Base-by-base conservation (phyloP, 495 filamentous ascomycete genomes). In the Choiromyces venosus region DNA sequence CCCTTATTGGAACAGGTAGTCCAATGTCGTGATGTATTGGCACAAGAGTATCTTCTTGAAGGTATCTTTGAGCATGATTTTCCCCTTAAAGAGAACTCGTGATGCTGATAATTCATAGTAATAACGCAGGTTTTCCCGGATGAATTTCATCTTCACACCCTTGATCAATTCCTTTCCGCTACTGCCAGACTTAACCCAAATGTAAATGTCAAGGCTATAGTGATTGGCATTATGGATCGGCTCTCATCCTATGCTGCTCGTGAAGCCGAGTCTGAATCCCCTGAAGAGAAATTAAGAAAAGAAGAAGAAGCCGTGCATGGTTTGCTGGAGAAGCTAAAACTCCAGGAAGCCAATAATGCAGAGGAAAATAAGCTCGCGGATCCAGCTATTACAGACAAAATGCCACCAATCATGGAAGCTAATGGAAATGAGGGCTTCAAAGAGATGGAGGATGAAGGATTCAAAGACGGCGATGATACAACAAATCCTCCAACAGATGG, bases 91-190 rank as follows among this genome's bases (percentile, higher is more conserved):
- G 37, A 67, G 65, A 37, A 21, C 70, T 76, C 67, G 82, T 85
- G 76, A 80, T 71, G 56, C 73, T 76, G 66, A 39, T 70, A 35
- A 33, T 64, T 16, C 42, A 67, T 71, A 91, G 96, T 99, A 73
- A 94, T 99, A 75, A 99, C 96, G 3, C 96, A 99, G 83, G 95
- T 99, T 65, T 99, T 99, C 84, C 96, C 95, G 2, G 95, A 99
- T 84, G 95, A 99, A 82, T 99, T 93, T 81, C 95, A 99, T 81
- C 88, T 99, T 18, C 93, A 98, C 80, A 98, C 95, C 0, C 87
- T 99, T 19, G 96, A 99, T 80, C 91, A 96, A 79, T 89, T 99
- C 77, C 87, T 99, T 38, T 93, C 90, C 37, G 94, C 94, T 4
- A 96, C 96, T 39, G 91, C 94, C 35, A 86, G 93, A 73, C 86